Conservation (phyloP, 108 stramenopile species). For the Cyclotella cryptica region DNA sequence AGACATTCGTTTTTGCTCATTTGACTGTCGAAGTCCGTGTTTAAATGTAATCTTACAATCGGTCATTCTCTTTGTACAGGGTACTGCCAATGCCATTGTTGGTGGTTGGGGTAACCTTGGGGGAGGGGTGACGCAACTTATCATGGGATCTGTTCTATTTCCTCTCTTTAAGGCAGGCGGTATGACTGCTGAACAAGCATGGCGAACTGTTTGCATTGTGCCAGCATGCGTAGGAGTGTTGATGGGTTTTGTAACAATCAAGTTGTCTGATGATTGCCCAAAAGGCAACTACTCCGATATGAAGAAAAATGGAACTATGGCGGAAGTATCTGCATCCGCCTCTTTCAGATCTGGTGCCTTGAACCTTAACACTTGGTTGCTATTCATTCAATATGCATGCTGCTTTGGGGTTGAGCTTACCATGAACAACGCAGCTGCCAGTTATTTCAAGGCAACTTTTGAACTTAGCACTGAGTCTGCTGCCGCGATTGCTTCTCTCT, state of each 20-base stretch:
- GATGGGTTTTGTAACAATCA: slow-evolving; percentile 55
- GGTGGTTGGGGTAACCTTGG: slow-evolving; percentile 84
- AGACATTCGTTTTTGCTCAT: background rate
- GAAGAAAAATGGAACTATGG: slow-evolving; percentile 78
- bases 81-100: slow-evolving; percentile 84
- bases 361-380: slow-evolving; percentile 88
- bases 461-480: slow-evolving; percentile 73
- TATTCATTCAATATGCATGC: slow-evolving; percentile 88
- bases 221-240: slow-evolving; percentile 73
- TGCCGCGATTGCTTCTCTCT: slow-evolving; percentile 80
- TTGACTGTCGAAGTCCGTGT: background rate
- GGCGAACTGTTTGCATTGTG: slow-evolving; percentile 78
- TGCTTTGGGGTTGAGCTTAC: slow-evolving; percentile 94
- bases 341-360: slow-evolving; percentile 74
- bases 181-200: slow-evolving; percentile 66
- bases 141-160: slow-evolving; percentile 74
- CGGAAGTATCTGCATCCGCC: slow-evolving; percentile 69
- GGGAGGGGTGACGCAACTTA: slow-evolving; percentile 83
- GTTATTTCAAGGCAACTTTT: slow-evolving; percentile 85
- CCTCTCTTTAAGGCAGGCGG: slow-evolving; percentile 68
- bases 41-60: background rate
- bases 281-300: slow-evolving; percentile 88
- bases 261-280: slow-evolving; percentile 80
- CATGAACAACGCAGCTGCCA: slow-evolving; percentile 87
- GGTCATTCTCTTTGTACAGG: slow-evolving; percentile 12